A percentile compares a stretch with the other conserved stretches of the same genome.
phyloP scores from a whole-genome alignment of 306 rosid genomes.

The Fagus crenata region DNA sequence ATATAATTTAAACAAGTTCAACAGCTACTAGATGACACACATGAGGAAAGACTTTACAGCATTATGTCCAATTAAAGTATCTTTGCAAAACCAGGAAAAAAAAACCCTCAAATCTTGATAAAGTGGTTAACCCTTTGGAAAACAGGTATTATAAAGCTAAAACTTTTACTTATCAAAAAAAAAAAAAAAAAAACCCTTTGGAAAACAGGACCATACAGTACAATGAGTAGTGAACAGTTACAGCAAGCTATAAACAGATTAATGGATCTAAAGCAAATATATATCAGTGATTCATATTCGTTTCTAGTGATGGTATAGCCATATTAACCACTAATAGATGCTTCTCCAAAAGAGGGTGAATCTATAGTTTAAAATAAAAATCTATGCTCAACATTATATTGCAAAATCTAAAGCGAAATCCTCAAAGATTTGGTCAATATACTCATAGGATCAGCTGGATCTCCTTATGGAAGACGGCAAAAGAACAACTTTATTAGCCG shows the following conservation, averaged over 20 bases:
- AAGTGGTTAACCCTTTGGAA: background rate
- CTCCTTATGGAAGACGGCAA: background rate
- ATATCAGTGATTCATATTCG: background rate
- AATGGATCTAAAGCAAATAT: background rate
- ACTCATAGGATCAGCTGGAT: background rate
- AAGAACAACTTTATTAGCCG: background rate
- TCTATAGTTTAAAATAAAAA: background rate
- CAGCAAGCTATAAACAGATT: background rate
- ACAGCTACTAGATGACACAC: background rate
- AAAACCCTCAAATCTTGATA: background rate
- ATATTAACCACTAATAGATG: background rate
- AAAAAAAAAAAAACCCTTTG: too few species aligned
- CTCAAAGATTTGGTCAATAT: background rate
- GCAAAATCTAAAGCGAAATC: background rate
- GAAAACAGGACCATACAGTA: background rate
- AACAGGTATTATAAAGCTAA: too few species aligned
- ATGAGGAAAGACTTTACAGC: background rate
- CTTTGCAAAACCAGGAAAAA: background rate
- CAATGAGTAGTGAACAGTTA: background rate
- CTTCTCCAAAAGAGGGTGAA: background rate
- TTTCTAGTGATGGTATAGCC: background rate
- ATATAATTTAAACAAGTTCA: background rate
- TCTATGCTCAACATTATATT: background rate
- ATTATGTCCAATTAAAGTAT: background rate
- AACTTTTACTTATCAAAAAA: too few species aligned